phyloP scores from a whole-genome alignment of 2,329 filamentous ascomycete species.

The Venturia nashicola region DNA sequence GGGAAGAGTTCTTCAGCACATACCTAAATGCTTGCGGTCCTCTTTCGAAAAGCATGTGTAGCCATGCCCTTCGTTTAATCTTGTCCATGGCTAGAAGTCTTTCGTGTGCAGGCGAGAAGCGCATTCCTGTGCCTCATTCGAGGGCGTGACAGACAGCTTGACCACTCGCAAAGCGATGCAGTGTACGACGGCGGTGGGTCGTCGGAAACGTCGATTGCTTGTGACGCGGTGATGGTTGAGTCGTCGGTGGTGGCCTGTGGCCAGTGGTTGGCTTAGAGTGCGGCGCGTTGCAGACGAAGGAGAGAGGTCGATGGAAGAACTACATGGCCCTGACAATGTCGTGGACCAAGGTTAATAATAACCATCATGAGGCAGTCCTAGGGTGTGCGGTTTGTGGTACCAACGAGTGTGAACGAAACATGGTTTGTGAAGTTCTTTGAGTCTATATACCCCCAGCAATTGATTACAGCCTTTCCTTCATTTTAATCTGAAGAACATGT shows the following conservation, averaged over 20 bases:
- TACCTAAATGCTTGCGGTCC: background rate
- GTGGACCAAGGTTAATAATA: background rate
- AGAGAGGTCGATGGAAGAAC: background rate
- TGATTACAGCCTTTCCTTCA: background rate
- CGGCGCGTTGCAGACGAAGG: background rate
- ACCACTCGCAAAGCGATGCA: background rate
- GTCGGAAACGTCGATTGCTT: background rate
- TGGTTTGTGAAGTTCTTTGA: slow-evolving; percentile 1
- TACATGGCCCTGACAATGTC: background rate
- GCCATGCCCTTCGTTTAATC: background rate
- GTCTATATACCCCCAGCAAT: background rate
- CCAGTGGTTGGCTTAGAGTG: background rate
- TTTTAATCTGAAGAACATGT: background rate
- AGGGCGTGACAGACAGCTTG: background rate
- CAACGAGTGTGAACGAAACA: background rate
- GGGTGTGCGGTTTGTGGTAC: background rate
- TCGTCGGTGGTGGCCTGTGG: background rate
- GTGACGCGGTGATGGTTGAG: background rate
- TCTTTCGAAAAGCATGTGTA: background rate
- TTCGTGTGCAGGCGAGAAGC: background rate
- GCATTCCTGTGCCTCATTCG: background rate
- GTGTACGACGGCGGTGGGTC: background rate
- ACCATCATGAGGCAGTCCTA: background rate
- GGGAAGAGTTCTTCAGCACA: background rate
- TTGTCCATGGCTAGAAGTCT: background rate